Conservation (phyloP, 169 alveolate species). For the Cryptosporidium ubiquitum region DNA sequence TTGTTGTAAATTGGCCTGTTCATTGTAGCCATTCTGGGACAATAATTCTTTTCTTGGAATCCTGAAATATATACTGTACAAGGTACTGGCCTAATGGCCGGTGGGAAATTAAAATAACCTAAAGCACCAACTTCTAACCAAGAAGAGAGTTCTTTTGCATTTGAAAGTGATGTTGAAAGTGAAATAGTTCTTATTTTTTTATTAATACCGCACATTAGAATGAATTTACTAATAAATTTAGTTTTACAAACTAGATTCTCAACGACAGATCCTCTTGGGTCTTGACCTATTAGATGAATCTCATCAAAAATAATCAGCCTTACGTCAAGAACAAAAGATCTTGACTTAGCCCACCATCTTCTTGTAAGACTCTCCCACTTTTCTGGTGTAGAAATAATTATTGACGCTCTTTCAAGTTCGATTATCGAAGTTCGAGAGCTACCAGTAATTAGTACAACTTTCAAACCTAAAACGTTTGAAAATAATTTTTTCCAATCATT, state of each 20-base stretch:
- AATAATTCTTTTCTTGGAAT: slow-evolving; percentile 92
- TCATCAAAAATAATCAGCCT: slow-evolving; percentile 98
- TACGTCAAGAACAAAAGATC: slow-evolving; percentile 91
- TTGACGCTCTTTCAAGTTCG: slow-evolving; percentile 88
- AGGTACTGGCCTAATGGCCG: slow-evolving; percentile 98
- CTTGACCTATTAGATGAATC: slow-evolving; percentile 97
- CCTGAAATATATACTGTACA: slow-evolving; percentile 93
- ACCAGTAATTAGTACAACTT: slow-evolving; percentile 96
- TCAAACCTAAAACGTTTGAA: slow-evolving; percentile 84
- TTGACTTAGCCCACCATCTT: slow-evolving; percentile 92
- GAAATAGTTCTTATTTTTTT: slow-evolving; percentile 93
- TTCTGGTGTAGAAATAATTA: slow-evolving; percentile 99
- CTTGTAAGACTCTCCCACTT: slow-evolving; percentile 99
- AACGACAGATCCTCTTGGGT: slow-evolving; percentile 95
- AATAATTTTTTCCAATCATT: slow-evolving; percentile 92
- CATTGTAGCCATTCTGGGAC: slow-evolving; percentile 98
- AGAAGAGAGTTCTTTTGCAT: slow-evolving; percentile 96
- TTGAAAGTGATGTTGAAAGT: slow-evolving; percentile 98
- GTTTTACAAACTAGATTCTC: slow-evolving; percentile 97
- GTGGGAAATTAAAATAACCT: slow-evolving; percentile 97
- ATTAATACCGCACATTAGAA: slow-evolving; percentile 77
- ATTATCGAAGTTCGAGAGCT: slow-evolving; percentile 92
- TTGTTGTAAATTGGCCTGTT: slow-evolving; percentile 94
- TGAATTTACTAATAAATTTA: slow-evolving; percentile 91
- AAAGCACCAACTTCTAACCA: slow-evolving; percentile 97